Conservation (phyloP, 148 eudicot species). For the Vaccinium macrocarpon region DNA sequence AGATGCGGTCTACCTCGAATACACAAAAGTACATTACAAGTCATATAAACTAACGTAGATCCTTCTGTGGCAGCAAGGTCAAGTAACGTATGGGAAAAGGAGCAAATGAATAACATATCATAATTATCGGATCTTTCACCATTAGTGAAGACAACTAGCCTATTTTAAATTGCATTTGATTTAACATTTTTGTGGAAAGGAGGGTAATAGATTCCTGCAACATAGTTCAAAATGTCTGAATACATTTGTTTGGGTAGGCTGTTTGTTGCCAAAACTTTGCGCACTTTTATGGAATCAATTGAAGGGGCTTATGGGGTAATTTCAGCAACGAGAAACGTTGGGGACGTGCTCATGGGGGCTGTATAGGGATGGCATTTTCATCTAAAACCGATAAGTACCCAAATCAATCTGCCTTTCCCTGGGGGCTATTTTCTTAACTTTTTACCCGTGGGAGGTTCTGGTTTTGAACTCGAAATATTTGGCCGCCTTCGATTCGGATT, state of each 20-base stretch:
- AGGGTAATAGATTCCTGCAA: neutral
- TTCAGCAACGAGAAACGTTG: neutral
- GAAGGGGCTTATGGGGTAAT: neutral
- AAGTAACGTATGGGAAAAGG: neutral
- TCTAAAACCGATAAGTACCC: neutral
- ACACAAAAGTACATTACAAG: neutral
- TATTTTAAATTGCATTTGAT: constrained; percentile 1
- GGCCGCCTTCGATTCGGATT: neutral
- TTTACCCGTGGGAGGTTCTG: neutral
- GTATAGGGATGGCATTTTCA: neutral
- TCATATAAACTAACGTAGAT: neutral
- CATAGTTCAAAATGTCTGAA: neutral
- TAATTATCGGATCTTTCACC: neutral
- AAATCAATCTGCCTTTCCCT: neutral
- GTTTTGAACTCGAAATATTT: neutral
- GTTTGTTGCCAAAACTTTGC: neutral
- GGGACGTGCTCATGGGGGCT: neutral
- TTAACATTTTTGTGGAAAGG: neutral
- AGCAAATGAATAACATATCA: neutral
- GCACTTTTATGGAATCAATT: neutral
- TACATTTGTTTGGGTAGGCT: neutral
- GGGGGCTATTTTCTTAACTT: neutral
- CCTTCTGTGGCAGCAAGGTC: neutral
- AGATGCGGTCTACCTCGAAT: neutral
- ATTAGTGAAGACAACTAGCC: neutral